Evolutionary conservation across 257 asterid species (phyloP), one percentile per base, ranked within the genome.

Genomic region (Przewalskia tangutica): DNA sequence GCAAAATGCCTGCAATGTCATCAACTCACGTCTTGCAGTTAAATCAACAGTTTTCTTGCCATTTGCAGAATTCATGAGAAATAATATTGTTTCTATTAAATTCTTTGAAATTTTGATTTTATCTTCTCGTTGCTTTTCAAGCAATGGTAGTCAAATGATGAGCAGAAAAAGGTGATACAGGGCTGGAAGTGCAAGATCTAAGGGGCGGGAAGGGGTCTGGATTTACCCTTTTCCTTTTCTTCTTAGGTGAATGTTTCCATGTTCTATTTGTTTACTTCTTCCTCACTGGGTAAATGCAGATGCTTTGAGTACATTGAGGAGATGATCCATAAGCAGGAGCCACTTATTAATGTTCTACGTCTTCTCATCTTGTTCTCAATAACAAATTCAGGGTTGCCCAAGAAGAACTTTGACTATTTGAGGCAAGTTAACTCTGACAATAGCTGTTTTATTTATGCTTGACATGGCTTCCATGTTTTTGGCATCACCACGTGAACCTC

Each of bases 261-360:
- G 59, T 73, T 73, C 23, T 73, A 23, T 73, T 48, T 23, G 44
- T 4, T 50, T 23, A 73, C 46, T 3, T 16, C 48, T 48, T 23
- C 59, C 60, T 73, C 23, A 50, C 62, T 73, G 62, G 46, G 44
- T 73, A 73, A 73, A 51, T 88, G 84, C 97, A 95, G 99, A 91
- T 95, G 97, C 89, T 89, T 90, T 50, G 98, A 95, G 62, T 90
- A 92, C 88, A 91, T 94, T 86, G 99, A 95, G 88, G 99, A 95
- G 87, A 87, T 94, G 95, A 94, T 95, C 84, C 95, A 92, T 81
- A 95, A 94, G 88, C 98, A 95, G 88, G 99, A 95, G 88, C 95
- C 97, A 82, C 88, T 95, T 84, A 83, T 85, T 60, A 85, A 86
- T 85, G 98, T 95, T 84, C 87, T 94, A 67, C 97, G 99, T 83